Conservation (phyloP, 495 filamentous ascomycete genomes). For the Penicillium canariense region DNA sequence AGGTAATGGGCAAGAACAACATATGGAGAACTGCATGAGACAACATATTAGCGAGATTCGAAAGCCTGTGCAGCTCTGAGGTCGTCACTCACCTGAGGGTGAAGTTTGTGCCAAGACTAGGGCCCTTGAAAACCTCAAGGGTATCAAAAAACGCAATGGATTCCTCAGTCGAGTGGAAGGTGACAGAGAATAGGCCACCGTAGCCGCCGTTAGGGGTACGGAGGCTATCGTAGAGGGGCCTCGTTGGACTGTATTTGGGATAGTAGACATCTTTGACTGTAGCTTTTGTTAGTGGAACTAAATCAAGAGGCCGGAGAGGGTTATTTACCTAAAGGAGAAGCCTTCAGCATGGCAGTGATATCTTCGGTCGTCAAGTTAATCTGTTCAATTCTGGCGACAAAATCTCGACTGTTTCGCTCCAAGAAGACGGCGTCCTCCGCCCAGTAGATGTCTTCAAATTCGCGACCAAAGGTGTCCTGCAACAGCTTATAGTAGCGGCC, state of each 20-base stretch:
- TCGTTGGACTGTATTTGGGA: constrained; percentile 72
- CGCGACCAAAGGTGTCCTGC: constrained; percentile 55
- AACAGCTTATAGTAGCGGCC: constrained; percentile 65
- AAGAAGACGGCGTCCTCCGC: constrained; percentile 90
- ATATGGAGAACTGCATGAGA: constrained; percentile 66
- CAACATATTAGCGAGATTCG: constrained; percentile 12
- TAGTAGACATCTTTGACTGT: constrained; percentile 79
- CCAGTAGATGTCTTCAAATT: constrained; percentile 91
- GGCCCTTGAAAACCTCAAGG: constrained; percentile 86
- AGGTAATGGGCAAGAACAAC: constrained; percentile 87
- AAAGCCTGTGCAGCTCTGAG: neutral
- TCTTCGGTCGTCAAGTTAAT: constrained; percentile 86
- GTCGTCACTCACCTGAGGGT: constrained; percentile 60
- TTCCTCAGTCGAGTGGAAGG: constrained; percentile 66
- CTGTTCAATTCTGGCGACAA: constrained; percentile 74
- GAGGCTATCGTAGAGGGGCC: constrained; percentile 72
- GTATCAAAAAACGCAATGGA: constrained; percentile 82
- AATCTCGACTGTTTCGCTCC: constrained; percentile 94
- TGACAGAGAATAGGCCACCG: constrained; percentile 83
- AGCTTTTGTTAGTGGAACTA: neutral
- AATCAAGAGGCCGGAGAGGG: neutral
- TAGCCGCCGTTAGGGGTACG: constrained; percentile 78
- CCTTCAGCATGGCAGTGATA: constrained; percentile 67
- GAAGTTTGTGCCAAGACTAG: constrained; percentile 95
- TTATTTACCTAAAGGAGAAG: constrained; percentile 49